Evolutionary conservation across 1,284 basidiomycete genomes (phyloP), one percentile per base, ranked within the genome.

Genomic region (Tausonia pullulans): DNA sequence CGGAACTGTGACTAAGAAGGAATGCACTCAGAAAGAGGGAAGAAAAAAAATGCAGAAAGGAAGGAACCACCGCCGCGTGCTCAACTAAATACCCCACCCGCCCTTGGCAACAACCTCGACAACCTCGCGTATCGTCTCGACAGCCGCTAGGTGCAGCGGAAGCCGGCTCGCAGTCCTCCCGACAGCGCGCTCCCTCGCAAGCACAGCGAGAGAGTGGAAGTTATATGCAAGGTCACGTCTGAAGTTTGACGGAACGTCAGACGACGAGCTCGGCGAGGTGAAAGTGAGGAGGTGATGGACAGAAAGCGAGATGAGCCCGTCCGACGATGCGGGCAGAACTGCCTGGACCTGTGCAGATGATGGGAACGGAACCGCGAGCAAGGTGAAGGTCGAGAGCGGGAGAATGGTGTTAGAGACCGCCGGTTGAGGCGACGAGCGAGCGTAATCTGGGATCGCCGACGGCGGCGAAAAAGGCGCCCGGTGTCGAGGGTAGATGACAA

Each of bases 201-300:
- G 80, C 27, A 87, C 78, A 4, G 82, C 78, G 40, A 89, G 79
- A 61, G 86, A 84, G 70, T 86, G 78, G 70, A 80, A 88, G 70
- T 83, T 87, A 52, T 74, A 78, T n/a, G 83, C 81, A 69, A 88
- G 80, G 65, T 87, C 86, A 43, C 75, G 75, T 64, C 81, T 77
- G 11, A 81, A 49, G 27, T 78, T 63, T 78, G 72, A 50, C 74
- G 69, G 16, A 80, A 78, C 43, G 75, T 66, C 62, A 69, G 70
- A 59, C 51, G 77, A 74, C 11, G 80, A 80, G 39, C 74, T 73
- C 3, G 75, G 69, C 6, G 79, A 80, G 64, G 75, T 76, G 43
- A 73, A 72, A 48, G 78, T 77, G 68, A 83, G 77, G 27, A 87
- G 76, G n/a, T 85, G 77, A 72, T 85, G 82, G 46, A 87, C 74